Base-by-base conservation (phyloP, 305 asterid species). In the Solanum aculeatissimum region DNA sequence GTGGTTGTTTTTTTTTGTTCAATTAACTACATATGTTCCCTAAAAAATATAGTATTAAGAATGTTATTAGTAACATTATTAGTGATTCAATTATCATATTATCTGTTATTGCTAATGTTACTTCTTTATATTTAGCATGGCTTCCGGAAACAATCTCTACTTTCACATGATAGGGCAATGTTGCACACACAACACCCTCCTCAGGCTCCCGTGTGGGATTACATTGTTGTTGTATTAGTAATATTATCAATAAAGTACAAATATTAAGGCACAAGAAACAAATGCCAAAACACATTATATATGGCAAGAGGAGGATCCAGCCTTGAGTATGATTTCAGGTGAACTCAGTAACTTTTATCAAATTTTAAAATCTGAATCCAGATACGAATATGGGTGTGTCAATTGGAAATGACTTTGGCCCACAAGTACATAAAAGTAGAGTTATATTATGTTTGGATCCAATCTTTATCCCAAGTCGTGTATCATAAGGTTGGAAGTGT, bases 361-460 rank as follows among this genome's bases (percentile, higher is more conserved):
- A 0, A 58, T 1, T 58, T 58, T 4, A 60, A 60, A 60, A 21
- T 60, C 3, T 60, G 5, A 8, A 23, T 60, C 9, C 1, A 14
- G 1, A 7, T 0, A 3, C n/a, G 2, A 57, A 0, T 19, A 57
- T 11, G 10, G 45, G 9, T 40, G 9, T 1, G 2, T 66, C 14
- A 63, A 62, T 60, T 62, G 70, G 19, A 27, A 63, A 12, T 14
- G 60, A 74, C 23, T 74, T 49, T 74, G 25, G 23, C 81, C 81
- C 81, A 74, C 81, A 47, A 47, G 81, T 8, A 74, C 81, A 74
- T 47, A 74, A 74, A 74, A 47, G 81, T 74, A 74, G 81, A 74
- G 60, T 0, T 7, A 0, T 74, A 15, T 74, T 10, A 1, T 35
- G 40, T 49, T 49, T 77, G 45, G 82, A 77, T 77, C 63, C 65